These are phyloP conservation scores for Skeletonema tropicum DNA, from an alignment of 108 stramenopile genomes.

Conservation along the genomic window DNA sequence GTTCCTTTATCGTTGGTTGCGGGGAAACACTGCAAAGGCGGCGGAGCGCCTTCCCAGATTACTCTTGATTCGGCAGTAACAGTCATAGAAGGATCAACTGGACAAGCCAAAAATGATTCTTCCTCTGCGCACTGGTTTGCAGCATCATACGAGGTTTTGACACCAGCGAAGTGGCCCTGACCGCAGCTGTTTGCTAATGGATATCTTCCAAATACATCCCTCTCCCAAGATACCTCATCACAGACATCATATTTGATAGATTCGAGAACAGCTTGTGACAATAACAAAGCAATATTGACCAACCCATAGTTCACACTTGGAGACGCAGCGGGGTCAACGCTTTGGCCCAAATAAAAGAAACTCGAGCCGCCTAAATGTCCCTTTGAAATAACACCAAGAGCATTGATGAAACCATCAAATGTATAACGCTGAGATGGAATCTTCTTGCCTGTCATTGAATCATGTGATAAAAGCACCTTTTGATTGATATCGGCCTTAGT, in stretches of 20 bases:
- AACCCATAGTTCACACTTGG: constrained; percentile 30
- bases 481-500: constrained; percentile 15
- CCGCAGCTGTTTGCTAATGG: constrained; percentile 48
- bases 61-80: constrained; percentile 19
- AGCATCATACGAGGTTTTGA: constrained; percentile 20
- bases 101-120: constrained; percentile 40
- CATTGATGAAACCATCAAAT: constrained; percentile 45
- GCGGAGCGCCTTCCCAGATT: constrained; percentile 32
- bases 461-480: constrained; percentile 28
- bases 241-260: constrained; percentile 37
- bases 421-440: constrained; percentile 34
- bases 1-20: constrained; percentile 20
- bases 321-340: constrained; percentile 10
- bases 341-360: constrained; percentile 43
- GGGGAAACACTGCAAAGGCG: constrained; percentile 44
- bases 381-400: constrained; percentile 31
- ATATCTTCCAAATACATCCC: constrained; percentile 44
- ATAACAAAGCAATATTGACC: constrained; percentile 41
- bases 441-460: constrained; percentile 7
- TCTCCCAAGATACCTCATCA: constrained; percentile 50
- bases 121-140: constrained; percentile 38
- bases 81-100: constrained; percentile 35
- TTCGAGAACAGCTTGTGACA: constrained; percentile 43
- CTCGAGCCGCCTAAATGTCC: constrained; percentile 34
- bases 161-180: constrained; percentile 23